A percentile compares a stretch with the other conserved stretches of the same genome.
These are phyloP conservation scores for Clonostachys rosea DNA, from an alignment of 2,329 filamentous ascomycete genomes.

Conservation along the genomic window DNA sequence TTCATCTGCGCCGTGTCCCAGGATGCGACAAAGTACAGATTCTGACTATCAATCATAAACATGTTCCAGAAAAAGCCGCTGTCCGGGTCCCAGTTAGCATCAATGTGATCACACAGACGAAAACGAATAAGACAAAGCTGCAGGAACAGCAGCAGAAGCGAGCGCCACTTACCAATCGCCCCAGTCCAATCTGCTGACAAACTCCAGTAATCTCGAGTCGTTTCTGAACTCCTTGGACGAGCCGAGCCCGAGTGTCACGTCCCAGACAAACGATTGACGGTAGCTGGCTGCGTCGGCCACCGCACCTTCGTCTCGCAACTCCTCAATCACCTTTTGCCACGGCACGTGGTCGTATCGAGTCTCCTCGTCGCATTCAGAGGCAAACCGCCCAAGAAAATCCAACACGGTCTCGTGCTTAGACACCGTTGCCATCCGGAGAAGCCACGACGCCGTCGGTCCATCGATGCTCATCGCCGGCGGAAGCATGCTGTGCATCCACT, in stretches of 20 bases:
- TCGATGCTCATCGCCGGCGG: conserved; percentile 29
- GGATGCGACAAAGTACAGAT: conserved; percentile 26
- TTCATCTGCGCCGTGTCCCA: conserved; percentile 35
- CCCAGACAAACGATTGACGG: conserved; percentile 30
- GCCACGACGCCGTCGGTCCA: conserved; percentile 27
- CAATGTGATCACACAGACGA: too few relatives aligned
- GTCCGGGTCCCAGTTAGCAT: not conserved
- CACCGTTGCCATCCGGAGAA: conserved; percentile 24
- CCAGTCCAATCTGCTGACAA: conserved; percentile 27
- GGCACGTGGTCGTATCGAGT: conserved; percentile 21
- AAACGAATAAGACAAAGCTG: not conserved
- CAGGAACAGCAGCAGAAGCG: not conserved
- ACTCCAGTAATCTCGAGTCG: conserved; percentile 15
- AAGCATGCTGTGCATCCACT: conserved; percentile 23
- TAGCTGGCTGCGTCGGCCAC: conserved; percentile 24
- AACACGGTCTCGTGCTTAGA: conserved; percentile 13
- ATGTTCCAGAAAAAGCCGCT: conserved; percentile 32
- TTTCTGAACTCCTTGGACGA: conserved; percentile 6
- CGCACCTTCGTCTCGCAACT: conserved; percentile 22
- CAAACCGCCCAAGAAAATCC: conserved; percentile 18
- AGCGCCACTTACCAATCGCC: conserved; percentile 23
- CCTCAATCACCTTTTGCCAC: conserved; percentile 22
- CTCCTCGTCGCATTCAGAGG: conserved; percentile 14
- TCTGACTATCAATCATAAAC: conserved; percentile 23
- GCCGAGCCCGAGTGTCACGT: conserved; percentile 22